These are phyloP conservation scores for Carex cristatella DNA, from an alignment of 176 grass and related monocot species.

Conservation along the genomic window DNA sequence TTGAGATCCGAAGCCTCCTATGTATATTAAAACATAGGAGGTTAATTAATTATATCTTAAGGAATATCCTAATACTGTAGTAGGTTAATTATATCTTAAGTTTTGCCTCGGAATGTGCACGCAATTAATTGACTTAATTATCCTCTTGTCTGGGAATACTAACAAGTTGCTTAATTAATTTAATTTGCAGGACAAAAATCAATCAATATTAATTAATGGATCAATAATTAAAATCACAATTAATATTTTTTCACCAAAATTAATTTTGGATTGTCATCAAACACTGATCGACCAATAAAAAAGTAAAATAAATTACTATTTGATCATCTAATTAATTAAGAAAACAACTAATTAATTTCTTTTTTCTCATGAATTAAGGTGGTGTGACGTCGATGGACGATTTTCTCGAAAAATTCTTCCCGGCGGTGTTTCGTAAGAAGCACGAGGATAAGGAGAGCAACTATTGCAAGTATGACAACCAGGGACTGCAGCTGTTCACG, in stretches of 20 bases:
- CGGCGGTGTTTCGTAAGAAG: constrained; percentile 59
- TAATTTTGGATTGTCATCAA: not conserved
- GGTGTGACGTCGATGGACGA: constrained; percentile 77
- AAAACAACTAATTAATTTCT: too few relatives aligned
- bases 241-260: not conserved
- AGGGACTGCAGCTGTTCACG: constrained; percentile 75
- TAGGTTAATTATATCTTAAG: too few relatives aligned
- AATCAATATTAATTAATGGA: not conserved
- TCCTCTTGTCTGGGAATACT: too few relatives aligned
- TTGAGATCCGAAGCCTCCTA: too few relatives aligned
- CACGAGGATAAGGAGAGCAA: constrained; percentile 70
- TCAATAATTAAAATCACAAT: not conserved
- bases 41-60: too few relatives aligned
- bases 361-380: constrained; percentile 19
- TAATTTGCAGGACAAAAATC: too few relatives aligned
- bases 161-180: too few relatives aligned
- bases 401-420: constrained; percentile 72
- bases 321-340: too few relatives aligned
- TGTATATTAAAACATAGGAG: too few relatives aligned
- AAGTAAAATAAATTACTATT: not conserved
- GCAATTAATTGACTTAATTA: too few relatives aligned
- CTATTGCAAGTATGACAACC: constrained; percentile 97
- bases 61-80: too few relatives aligned
- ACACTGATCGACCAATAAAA: not conserved
- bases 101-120: too few relatives aligned